These are phyloP conservation scores for Barnettozyma salicaria DNA, from an alignment of 805 yeast species.

Conservation along the genomic window DNA sequence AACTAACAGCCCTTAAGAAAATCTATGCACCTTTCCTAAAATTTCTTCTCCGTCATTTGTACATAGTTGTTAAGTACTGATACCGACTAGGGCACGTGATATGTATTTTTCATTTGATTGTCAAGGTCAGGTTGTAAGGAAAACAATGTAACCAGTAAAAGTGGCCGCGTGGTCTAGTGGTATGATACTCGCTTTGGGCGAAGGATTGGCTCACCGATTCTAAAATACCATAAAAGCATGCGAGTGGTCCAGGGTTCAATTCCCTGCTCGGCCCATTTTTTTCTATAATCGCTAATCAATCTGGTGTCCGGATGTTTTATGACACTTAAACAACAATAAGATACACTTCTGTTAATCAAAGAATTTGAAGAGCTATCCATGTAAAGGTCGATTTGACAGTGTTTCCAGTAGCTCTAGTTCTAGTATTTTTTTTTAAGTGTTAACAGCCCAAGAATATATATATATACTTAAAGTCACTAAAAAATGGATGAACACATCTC, in stretches of 20 bases:
- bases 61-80: too few species aligned
- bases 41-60: too few species aligned
- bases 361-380: too few species aligned
- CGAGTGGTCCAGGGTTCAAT: constrained; percentile 29
- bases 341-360: neutral
- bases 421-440: too few species aligned
- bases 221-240: constrained; percentile 14
- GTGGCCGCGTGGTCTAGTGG: constrained; percentile 24
- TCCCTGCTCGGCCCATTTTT: constrained; percentile 26
- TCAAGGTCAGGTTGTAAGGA: too few species aligned
- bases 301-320: neutral
- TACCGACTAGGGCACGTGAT: too few species aligned
- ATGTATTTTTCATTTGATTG: too few species aligned
- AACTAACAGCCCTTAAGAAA: too few species aligned
- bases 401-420: too few species aligned
- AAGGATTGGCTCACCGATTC: constrained; percentile 7
- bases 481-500: constrained; percentile 24
- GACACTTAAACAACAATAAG: neutral
- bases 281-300: constrained; percentile 2
- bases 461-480: neutral
- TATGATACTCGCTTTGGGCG: constrained; percentile 25
- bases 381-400: too few species aligned
- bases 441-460: neutral
- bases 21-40: too few species aligned
- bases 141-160: neutral